phyloP scores from a whole-genome alignment of 768 basidiomycete species.

The Kwoniella bestiolae region DNA sequence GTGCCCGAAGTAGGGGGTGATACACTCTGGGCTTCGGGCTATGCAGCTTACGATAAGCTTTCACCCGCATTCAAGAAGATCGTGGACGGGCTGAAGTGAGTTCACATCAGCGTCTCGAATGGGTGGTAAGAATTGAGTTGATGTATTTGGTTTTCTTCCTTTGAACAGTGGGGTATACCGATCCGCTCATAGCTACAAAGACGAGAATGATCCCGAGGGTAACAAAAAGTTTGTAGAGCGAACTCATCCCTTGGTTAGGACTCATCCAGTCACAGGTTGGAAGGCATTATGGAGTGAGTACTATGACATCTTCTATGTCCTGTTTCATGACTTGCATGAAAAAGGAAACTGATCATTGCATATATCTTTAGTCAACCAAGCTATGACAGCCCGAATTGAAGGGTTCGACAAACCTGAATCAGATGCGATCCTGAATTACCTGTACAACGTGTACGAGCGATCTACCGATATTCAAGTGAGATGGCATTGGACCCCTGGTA shows the following conservation, averaged over 20 bases:
- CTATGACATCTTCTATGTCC: no score
- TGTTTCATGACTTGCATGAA: background rate
- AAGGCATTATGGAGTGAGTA: constrained; percentile 50
- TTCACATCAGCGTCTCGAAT: background rate
- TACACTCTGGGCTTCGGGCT: constrained; percentile 49
- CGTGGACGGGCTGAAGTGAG: constrained; percentile 47
- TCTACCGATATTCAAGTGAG: constrained; percentile 57
- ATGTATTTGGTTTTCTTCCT: background rate
- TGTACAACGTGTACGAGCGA: constrained; percentile 50
- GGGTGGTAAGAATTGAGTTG: background rate
- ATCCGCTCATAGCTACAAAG: constrained; percentile 52
- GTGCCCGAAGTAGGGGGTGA: constrained; percentile 50
- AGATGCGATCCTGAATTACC: constrained; percentile 56
- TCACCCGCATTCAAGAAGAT: constrained; percentile 46
- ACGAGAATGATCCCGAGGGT: constrained; percentile 41
- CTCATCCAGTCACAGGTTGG: constrained; percentile 53
- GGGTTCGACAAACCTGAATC: constrained; percentile 57
- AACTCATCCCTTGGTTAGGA: constrained; percentile 37
- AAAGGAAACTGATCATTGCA: background rate
- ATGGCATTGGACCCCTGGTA: constrained; percentile 57
- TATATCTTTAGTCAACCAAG: constrained; percentile 47
- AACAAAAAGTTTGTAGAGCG: constrained; percentile 28
- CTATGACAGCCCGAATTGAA: constrained; percentile 56
- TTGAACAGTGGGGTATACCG: constrained; percentile 41
- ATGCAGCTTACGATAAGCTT: constrained; percentile 51